phyloP scores from a whole-genome alignment of 495 filamentous ascomycete species.

The Pyronema domesticum region DNA sequence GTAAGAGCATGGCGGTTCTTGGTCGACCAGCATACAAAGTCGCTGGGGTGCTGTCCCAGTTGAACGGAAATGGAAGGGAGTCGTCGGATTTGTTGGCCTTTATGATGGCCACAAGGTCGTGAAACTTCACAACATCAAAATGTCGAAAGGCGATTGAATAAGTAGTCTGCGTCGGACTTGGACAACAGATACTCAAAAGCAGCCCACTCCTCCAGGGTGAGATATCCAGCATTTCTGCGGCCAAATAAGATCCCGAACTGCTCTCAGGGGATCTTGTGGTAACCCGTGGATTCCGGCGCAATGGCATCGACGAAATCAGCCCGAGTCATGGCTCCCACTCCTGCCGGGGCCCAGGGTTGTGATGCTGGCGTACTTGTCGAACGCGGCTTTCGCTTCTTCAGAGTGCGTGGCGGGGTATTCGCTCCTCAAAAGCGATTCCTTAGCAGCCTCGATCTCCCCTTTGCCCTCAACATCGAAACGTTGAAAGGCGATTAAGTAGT shows the following conservation, averaged over 20 bases:
- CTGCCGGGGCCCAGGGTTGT: slow-evolving; percentile 69
- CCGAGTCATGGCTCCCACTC: slow-evolving; percentile 60
- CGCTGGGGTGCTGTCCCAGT: slow-evolving; percentile 95
- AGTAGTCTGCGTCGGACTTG: slow-evolving; percentile 92
- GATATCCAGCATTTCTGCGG: slow-evolving; percentile 51
- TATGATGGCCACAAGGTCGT: slow-evolving; percentile 65
- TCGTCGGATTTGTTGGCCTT: slow-evolving; percentile 62
- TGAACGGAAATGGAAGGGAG: slow-evolving; percentile 84
- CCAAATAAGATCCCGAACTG: slow-evolving; percentile 80
- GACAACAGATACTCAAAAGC: slow-evolving; percentile 82
- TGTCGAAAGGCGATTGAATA: slow-evolving; percentile 97
- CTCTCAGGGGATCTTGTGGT: slow-evolving; percentile 91
- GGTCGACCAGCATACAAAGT: slow-evolving; percentile 89
- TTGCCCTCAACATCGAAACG: slow-evolving; percentile 74
- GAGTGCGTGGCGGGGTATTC: slow-evolving; percentile 22
- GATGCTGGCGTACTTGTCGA: slow-evolving; percentile 51
- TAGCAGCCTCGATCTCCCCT: slow-evolving; percentile 29
- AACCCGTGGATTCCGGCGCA: slow-evolving; percentile 74
- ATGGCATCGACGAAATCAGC: slow-evolving; percentile 80
- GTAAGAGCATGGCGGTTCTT: slow-evolving; percentile 86
- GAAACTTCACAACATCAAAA: slow-evolving; percentile 80
- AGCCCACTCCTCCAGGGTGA: slow-evolving; percentile 71
- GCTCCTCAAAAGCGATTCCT: slow-evolving; percentile 14
- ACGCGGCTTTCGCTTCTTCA: slow-evolving; percentile 23
- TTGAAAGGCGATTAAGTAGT: slow-evolving; percentile 96